Percentiles rank a stretch among this genome's conserved stretches.
These are phyloP conservation scores for Mortierella sp. DNA, from an alignment of 371 early-diverging fungal species.

Conservation along the genomic window DNA sequence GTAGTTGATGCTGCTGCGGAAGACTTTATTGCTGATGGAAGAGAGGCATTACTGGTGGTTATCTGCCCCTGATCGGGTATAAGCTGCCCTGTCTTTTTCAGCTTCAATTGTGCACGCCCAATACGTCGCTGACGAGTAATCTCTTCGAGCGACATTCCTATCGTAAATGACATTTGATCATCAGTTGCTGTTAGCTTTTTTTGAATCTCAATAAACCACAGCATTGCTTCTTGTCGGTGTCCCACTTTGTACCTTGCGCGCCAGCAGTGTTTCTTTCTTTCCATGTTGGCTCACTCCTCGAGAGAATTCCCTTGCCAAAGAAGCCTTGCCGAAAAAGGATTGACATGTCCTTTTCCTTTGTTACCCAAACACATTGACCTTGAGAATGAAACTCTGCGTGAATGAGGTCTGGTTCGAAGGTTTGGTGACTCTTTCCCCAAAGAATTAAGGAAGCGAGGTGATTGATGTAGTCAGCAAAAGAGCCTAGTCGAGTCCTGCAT, in stretches of 20 bases:
- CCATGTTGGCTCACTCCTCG: slow-evolving; percentile 87
- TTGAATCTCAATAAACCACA: neutral
- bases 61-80: slow-evolving; percentile 4
- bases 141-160: slow-evolving; percentile 57
- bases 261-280: slow-evolving; percentile 44
- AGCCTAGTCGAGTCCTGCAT: slow-evolving; percentile 8
- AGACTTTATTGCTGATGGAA: neutral
- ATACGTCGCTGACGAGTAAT: slow-evolving; percentile 63
- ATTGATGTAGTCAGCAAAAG: slow-evolving; percentile 1
- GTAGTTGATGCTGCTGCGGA: neutral
- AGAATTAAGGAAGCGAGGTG: slow-evolving; percentile 4
- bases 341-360: slow-evolving; percentile 37
- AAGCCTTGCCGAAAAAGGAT: slow-evolving; percentile 75
- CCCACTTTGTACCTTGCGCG: slow-evolving; percentile 14
- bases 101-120: slow-evolving; percentile 57
- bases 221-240: neutral
- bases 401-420: slow-evolving; percentile 8
- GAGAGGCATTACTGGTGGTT: neutral
- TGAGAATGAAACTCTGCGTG: slow-evolving; percentile 33
- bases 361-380: slow-evolving; percentile 61
- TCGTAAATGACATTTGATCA: neutral
- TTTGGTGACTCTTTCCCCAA: neutral
- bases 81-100: slow-evolving; percentile 19
- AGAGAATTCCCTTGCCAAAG: slow-evolving; percentile 90
- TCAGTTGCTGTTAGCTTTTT: neutral